phyloP scores from a whole-genome alignment of 2,329 filamentous ascomycete genomes.

The Karstenula rhodostoma region DNA sequence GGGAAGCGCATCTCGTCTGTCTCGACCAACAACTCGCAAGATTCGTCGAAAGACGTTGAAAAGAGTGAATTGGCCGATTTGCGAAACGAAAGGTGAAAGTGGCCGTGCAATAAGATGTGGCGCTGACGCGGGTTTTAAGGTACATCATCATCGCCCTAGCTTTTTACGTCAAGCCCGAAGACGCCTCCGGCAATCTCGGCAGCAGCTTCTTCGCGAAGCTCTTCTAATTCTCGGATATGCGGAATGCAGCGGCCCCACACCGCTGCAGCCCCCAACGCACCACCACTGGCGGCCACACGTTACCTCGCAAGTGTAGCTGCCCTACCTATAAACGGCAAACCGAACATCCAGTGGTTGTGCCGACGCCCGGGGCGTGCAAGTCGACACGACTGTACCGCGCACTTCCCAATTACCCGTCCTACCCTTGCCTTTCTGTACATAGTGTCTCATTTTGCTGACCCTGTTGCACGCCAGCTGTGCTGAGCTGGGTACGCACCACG shows the following conservation, averaged over 20 bases:
- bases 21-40: not conserved
- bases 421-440: not conserved
- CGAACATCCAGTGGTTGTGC: not conserved
- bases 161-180: conserved; percentile 68
- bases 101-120: conserved; percentile 9
- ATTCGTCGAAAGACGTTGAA: not conserved
- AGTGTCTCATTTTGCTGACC: not conserved
- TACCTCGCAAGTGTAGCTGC: not conserved
- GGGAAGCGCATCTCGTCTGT: not conserved
- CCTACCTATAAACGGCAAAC: not conserved
- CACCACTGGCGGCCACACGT: not conserved
- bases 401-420: not conserved
- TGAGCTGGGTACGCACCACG: not conserved
- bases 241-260: conserved; percentile 2
- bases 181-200: conserved; percentile 49
- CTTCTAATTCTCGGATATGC: conserved; percentile 1
- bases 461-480: too few species aligned
- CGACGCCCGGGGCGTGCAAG: not conserved
- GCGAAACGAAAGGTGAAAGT: conserved; percentile 8
- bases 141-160: conserved; percentile 68
- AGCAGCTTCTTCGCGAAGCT: conserved; percentile 33
- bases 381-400: not conserved
- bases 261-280: not conserved
- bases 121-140: conserved; percentile 28
- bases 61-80: not conserved